A percentile compares a stretch with the other conserved stretches of the same genome.
These are phyloP conservation scores for Colletotrichum orbiculare DNA, from an alignment of 2,329 filamentous ascomycete species.

Conservation along the genomic window DNA sequence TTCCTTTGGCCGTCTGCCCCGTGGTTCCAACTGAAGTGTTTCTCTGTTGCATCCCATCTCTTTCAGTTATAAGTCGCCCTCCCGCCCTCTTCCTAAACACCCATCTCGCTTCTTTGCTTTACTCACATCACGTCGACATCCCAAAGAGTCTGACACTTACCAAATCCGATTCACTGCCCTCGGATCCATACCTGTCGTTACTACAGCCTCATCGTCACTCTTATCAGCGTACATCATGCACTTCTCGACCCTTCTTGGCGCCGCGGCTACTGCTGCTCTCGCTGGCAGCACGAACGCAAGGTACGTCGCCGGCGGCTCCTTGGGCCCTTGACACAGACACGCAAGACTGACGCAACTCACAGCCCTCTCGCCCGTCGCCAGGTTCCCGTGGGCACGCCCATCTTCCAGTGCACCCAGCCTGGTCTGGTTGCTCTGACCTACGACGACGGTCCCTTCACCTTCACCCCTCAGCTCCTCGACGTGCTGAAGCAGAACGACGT, in stretches of 20 bases:
- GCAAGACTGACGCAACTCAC: constrained; percentile 18
- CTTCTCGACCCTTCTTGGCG: constrained; percentile 22
- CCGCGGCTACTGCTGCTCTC: constrained; percentile 16
- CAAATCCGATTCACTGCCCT: too few relatives aligned
- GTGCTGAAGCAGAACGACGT: constrained; percentile 44
- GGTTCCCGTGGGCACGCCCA: constrained; percentile 18
- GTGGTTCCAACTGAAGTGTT: background rate
- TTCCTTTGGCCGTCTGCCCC: constrained; percentile 12
- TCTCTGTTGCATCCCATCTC: constrained; percentile 23
- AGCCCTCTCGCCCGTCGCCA: constrained; percentile 28
- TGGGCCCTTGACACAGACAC: constrained; percentile 1
- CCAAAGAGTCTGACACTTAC: background rate
- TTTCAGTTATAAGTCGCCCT: constrained; percentile 27
- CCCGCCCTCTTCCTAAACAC: background rate
- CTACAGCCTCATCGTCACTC: too few relatives aligned
- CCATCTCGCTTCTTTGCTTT: background rate
- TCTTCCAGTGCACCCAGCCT: constrained; percentile 45
- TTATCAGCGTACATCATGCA: constrained; percentile 6
- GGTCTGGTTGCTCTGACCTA: constrained; percentile 57
- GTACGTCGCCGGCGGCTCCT: constrained; percentile 11
- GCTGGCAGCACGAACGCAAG: constrained; percentile 23
- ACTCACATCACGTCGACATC: background rate
- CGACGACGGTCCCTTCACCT: constrained; percentile 58
- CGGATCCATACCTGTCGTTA: too few relatives aligned
- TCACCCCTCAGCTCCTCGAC: constrained; percentile 55